Base-by-base conservation (phyloP, 2,329 filamentous ascomycete species). In the Fusarium poae region DNA sequence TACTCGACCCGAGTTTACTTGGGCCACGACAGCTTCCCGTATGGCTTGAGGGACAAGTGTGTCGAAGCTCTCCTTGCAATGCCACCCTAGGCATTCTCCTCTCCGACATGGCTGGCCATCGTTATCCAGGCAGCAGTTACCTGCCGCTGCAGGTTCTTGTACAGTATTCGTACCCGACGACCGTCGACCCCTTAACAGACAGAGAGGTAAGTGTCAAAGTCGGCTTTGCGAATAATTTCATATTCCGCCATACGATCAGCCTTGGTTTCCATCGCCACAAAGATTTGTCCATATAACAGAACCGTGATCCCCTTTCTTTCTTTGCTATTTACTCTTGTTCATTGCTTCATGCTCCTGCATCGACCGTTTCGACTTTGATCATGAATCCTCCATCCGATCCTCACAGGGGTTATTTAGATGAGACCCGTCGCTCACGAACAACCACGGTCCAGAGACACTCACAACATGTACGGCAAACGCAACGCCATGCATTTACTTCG, bases 91-190 rank as follows among this genome's bases (percentile, higher is more conserved):
- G 37, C 39, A 34, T 34, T 53, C 30, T 37, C n/a, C 40, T 45
- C 42, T 20, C n/a, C 34, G 16, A 20, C 11, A 29, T 62, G 49
- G 46, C 48, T 48, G 40, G 56, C n/a, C 23, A 48, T 49, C 21
- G n/a, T 49, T 40, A 43, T 42, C 51, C 56, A 49, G 49, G 45
- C 65, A 65, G 65, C 45, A 66, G 23, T 39, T 60, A 27, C 25
- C 23, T 25, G 20, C 27, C 37, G n/a, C 21, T n/a, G 6, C 40
- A 12, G 23, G 15, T 23, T 16, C 32, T 21, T 25, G 32, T 27
- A 16, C 40, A 58, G 25, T 30, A 64, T 42, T 23, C 37, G 27
- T 59, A 13, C 37, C 54, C 34, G 43, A 35, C 18, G 29, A 43
- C n/a, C 23, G 30, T 40, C 25, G 20, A 58, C 9, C 32, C 23